A percentile compares a stretch with the other conserved stretches of the same genome.
These are phyloP conservation scores for Bruguiera sexangula DNA, from an alignment of 345 rosid genomes.

Conservation along the genomic window DNA sequence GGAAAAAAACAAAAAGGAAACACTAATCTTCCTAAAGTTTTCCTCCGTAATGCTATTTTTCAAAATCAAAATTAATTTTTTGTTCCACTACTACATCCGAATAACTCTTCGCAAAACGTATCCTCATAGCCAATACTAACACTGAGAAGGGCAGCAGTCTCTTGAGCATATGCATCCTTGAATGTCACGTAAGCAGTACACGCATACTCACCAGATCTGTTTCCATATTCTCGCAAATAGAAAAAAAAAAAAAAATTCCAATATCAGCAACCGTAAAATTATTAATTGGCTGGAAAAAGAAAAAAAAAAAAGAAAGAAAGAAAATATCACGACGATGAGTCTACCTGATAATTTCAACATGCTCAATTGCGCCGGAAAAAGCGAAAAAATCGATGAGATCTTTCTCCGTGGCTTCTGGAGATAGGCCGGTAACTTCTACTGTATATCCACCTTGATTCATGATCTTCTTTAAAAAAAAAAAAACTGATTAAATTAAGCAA, in stretches of 20 bases:
- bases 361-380: slow-evolving; percentile 57
- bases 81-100: too few species aligned
- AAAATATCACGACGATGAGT: too few species aligned
- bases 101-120: too few species aligned
- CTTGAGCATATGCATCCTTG: slow-evolving; percentile 72
- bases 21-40: neutral
- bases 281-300: neutral
- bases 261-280: neutral
- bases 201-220: slow-evolving; percentile 48
- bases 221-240: neutral
- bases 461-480: neutral
- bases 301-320: too few species aligned
- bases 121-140: slow-evolving; percentile 33
- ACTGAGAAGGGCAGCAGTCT: slow-evolving; percentile 76
- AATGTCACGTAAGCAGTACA: slow-evolving; percentile 74
- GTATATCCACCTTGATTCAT: slow-evolving; percentile 53
- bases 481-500: too few species aligned
- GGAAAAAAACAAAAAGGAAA: neutral
- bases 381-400: slow-evolving; percentile 69
- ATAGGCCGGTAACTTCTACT: slow-evolving; percentile 66
- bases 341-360: slow-evolving; percentile 63
- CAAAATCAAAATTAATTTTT: neutral
- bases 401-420: slow-evolving; percentile 61
- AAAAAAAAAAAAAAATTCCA: neutral
- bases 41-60: neutral